phyloP scores from a whole-genome alignment of 1,139 yeast species.

The Saccharomyces hybrid region DNA sequence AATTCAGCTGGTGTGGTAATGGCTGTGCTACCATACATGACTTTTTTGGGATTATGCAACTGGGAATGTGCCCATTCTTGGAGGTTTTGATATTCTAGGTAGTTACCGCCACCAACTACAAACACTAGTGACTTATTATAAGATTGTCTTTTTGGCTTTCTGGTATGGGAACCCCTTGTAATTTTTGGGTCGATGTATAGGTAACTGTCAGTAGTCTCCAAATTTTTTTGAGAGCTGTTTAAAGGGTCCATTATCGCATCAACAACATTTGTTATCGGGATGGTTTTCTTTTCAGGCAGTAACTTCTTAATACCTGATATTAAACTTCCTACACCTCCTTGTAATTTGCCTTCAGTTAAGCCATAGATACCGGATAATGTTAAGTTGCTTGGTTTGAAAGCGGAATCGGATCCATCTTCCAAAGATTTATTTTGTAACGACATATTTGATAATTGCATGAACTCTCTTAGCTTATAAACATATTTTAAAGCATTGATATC shows the following conservation, averaged over 20 bases:
- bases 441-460: conserved; percentile 42
- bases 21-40: conserved; percentile 83
- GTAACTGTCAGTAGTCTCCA: conserved; percentile 77
- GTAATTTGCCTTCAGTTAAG: conserved; percentile 70
- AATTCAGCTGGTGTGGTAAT: conserved; percentile 72
- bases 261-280: conserved; percentile 84
- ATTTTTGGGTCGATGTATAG: conserved; percentile 80
- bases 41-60: conserved; percentile 36
- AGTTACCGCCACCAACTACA: conserved; percentile 95
- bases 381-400: conserved; percentile 39
- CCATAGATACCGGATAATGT: conserved; percentile 72
- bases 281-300: conserved; percentile 77
- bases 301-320: conserved; percentile 83
- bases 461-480: conserved; percentile 73
- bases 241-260: conserved; percentile 87
- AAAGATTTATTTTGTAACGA: conserved; percentile 29
- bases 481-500: conserved; percentile 62
- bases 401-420: conserved; percentile 20
- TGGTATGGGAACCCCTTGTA: conserved; percentile 80
- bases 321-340: conserved; percentile 77
- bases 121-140: conserved; percentile 81
- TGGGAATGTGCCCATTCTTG: conserved; percentile 72
- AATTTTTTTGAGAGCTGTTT: conserved; percentile 51
- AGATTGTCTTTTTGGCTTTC: conserved; percentile 79
- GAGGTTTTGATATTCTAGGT: conserved; percentile 84